These are phyloP conservation scores for Naematelia encephala DNA, from an alignment of 768 basidiomycete species.

Conservation along the genomic window DNA sequence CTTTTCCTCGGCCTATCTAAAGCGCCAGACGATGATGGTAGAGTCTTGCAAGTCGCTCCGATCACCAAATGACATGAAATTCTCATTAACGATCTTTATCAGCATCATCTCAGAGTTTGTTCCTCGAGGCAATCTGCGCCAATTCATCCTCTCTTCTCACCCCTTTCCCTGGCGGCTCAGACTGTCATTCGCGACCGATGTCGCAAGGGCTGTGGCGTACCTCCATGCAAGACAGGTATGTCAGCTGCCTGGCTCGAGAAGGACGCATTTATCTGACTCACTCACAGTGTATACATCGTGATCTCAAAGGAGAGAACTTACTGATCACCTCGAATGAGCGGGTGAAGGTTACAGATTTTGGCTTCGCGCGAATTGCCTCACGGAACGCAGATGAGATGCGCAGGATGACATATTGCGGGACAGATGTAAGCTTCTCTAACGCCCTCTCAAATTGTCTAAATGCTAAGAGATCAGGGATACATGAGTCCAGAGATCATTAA, in stretches of 20 bases:
- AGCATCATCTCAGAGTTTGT: constrained; percentile 94
- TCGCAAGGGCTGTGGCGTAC: constrained; percentile 91
- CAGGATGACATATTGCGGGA: constrained; percentile 53
- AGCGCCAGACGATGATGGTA: constrained; percentile 38
- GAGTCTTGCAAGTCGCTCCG: constrained; percentile 45
- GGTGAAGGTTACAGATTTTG: constrained; percentile 98
- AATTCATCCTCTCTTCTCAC: constrained; percentile 72
- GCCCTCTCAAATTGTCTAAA: not conserved
- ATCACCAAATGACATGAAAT: no score
- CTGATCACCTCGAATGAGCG: constrained; percentile 91
- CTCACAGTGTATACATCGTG: constrained; percentile 57
- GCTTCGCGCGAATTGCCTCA: constrained; percentile 90
- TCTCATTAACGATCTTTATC: constrained; percentile 35
- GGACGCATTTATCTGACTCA: constrained; percentile 8
- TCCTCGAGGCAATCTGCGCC: constrained; percentile 67
- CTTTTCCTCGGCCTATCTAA: constrained; percentile 70
- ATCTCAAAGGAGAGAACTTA: constrained; percentile 96
- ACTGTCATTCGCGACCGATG: constrained; percentile 90
- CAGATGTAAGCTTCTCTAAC: constrained; percentile 41
- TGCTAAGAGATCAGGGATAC: constrained; percentile 63
- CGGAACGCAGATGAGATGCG: constrained; percentile 77
- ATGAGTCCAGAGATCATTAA: constrained; percentile 96
- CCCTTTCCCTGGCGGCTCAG: constrained; percentile 91
- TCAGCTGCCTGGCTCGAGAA: not conserved
- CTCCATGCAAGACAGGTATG: constrained; percentile 78